Evolutionary conservation across 495 filamentous ascomycete genomes (phyloP).

Genomic region (Aspergillus sclerotiicarbonarius): DNA sequence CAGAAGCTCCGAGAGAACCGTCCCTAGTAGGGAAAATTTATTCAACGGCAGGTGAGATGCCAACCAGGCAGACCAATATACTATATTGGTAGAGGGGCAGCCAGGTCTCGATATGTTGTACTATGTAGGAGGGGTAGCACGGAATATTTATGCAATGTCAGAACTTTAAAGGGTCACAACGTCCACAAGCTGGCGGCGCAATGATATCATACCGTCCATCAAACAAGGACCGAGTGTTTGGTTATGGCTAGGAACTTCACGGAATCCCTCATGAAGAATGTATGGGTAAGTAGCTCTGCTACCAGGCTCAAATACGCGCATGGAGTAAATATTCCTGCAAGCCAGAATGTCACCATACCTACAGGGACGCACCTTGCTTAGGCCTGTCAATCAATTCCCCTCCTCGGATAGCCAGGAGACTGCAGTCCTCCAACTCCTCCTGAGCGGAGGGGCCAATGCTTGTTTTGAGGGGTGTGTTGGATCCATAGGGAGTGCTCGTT

Average conservation of each 20-base stretch:
- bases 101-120: not conserved
- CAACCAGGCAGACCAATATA: not conserved
- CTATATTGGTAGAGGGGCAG: no score
- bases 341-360: not conserved
- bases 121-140: not conserved
- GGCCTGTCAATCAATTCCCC: not conserved
- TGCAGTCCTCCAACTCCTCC: not conserved
- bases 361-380: not conserved
- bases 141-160: slow-evolving; percentile 10
- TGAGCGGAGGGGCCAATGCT: not conserved
- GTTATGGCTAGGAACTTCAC: not conserved
- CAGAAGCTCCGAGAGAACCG: not conserved
- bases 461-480: not conserved
- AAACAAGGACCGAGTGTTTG: not conserved
- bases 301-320: not conserved
- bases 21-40: not conserved
- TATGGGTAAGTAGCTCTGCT: not conserved
- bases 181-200: not conserved
- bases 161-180: slow-evolving; percentile 10
- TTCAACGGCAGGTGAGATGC: not conserved
- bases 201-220: slow-evolving; percentile 12
- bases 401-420: not conserved
- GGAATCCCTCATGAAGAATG: not conserved
- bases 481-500: not conserved
- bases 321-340: not conserved